Evolutionary conservation across 2,329 filamentous ascomycete genomes (phyloP).

Genomic region (Hymenoscyphus fraxineus): DNA sequence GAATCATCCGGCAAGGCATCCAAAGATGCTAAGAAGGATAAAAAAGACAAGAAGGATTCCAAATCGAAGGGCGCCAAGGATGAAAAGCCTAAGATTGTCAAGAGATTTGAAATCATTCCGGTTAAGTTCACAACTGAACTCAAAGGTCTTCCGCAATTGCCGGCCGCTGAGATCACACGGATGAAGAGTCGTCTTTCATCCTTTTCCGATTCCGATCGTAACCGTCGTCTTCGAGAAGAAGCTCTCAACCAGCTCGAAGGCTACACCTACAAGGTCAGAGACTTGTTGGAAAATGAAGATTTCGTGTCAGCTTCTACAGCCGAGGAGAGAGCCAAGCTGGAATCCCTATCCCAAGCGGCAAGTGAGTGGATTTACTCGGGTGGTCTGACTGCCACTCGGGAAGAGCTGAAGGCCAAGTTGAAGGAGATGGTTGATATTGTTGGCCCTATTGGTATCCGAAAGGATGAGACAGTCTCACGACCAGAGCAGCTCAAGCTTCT

Average conservation of each 20-base stretch:
- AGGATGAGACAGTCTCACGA: slow-evolving; percentile 66
- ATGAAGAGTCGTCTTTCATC: slow-evolving; percentile 65
- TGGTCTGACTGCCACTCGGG: slow-evolving; percentile 69
- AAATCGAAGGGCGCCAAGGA: slow-evolving; percentile 18
- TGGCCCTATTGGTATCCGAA: slow-evolving; percentile 70
- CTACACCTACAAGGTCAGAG: slow-evolving; percentile 84
- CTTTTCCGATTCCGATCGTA: slow-evolving; percentile 81
- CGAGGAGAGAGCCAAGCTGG: slow-evolving; percentile 62
- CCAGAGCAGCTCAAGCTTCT: slow-evolving; percentile 66
- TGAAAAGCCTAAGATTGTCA: slow-evolving; percentile 26
- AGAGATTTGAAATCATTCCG: slow-evolving; percentile 32
- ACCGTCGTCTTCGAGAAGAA: slow-evolving; percentile 75
- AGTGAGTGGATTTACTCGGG: slow-evolving; percentile 92
- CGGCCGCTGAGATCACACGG: slow-evolving; percentile 28
- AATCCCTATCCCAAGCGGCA: slow-evolving; percentile 62
- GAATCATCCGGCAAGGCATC: slow-evolving; percentile 24
- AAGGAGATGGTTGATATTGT: slow-evolving; percentile 75
- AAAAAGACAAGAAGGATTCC: slow-evolving; percentile 13
- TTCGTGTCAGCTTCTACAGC: slow-evolving; percentile 71
- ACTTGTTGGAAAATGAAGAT: slow-evolving; percentile 71
- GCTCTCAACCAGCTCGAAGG: slow-evolving; percentile 88
- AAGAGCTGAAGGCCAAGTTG: slow-evolving; percentile 71
- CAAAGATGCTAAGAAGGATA: slow-evolving; percentile 15
- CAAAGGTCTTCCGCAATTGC: slow-evolving; percentile 30
- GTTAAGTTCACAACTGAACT: slow-evolving; percentile 29